Base-by-base conservation (phyloP, 2,329 filamentous ascomycete species). In the Remersonia thermophila region DNA sequence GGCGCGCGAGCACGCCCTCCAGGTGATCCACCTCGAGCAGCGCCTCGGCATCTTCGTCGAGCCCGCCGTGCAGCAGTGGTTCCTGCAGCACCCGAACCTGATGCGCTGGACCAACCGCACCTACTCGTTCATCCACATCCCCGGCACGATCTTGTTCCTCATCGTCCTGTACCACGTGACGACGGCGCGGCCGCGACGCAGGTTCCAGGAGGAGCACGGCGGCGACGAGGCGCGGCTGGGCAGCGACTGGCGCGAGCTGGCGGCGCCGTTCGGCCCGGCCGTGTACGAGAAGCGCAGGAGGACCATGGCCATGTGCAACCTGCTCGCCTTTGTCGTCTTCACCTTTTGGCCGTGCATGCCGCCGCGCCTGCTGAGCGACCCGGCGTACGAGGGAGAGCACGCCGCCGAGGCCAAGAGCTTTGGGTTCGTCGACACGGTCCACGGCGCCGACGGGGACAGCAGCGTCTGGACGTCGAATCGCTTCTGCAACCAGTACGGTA, bases 51-150 rank as follows among this genome's bases (percentile, higher is more conserved):
- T 83, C 20, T 83, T 83, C 55, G 64, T 67, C 59, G 80, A 84
- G 54, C 57, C 73, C 3, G 60, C 60, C 10, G 65, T 83, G 31
- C 80, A 84, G 56, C 55, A 58, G 26, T 66, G 59, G 56, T 67
- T 67, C 49, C 52, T 62, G 39, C 54, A 58, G 14, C 66, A 67
- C 35, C 67, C 74, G 2, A 51, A 60, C 18, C 48, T 79, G 29
- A 69, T 85, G 62, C 70, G 65, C 46, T 82, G 71, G 71, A 80
- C 77, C 47, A 84, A 84, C 57, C 69, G 78, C 50, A 67, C 72
- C 18, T 84, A 84, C 58, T 83, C 78, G 5, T 83, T 83, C 57
- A 82, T 85, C 49, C 80, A 84, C 55, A 84, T 84, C 39, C 80
- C 80, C 1, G 80, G 78, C 11, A 83, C 79, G 5, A 83, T 84